Conservation (phyloP, 2,329 filamentous ascomycete species). For the Aphanocladium album region DNA sequence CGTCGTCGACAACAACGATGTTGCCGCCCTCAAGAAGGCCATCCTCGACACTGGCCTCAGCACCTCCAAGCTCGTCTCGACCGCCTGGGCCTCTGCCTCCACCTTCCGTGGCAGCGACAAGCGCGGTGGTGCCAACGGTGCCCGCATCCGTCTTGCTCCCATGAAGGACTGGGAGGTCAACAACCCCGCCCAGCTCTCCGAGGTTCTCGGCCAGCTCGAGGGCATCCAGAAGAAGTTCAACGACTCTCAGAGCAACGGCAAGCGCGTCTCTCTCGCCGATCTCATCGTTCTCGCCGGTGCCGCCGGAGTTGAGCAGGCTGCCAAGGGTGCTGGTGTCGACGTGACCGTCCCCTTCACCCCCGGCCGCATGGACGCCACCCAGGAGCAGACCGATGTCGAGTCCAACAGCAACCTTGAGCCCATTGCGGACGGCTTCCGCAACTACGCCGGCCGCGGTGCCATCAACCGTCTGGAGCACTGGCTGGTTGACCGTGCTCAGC, state of each 20-base stretch:
- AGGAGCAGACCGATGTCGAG: conserved; percentile 65
- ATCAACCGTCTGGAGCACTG: conserved; percentile 63
- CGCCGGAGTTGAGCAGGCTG: conserved; percentile 69
- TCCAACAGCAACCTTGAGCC: conserved; percentile 65
- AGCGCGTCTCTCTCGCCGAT: conserved; percentile 75
- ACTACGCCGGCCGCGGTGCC: conserved; percentile 60
- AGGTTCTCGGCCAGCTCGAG: conserved; percentile 59
- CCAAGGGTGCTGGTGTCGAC: conserved; percentile 40
- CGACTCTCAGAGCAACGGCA: conserved; percentile 48
- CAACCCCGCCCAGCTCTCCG: conserved; percentile 60
- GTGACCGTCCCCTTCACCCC: conserved; percentile 65
- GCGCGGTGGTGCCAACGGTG: conserved; percentile 77
- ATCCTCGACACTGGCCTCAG: conserved; percentile 60
- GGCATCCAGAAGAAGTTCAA: conserved; percentile 64
- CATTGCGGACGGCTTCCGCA: conserved; percentile 70
- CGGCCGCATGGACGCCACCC: conserved; percentile 65
- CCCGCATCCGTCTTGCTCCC: conserved; percentile 67
- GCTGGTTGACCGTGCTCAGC: conserved; percentile 66
- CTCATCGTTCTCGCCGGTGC: conserved; percentile 70
- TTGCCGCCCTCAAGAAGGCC: conserved; percentile 61
- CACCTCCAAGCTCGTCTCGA: conserved; percentile 56
- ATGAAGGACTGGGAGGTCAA: conserved; percentile 70
- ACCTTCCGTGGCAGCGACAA: conserved; percentile 73
- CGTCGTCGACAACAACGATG: conserved; percentile 57
- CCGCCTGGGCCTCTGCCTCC: conserved; percentile 65